These are phyloP conservation scores for Gilbertella persicaria DNA, from an alignment of 371 early-diverging fungal species.

Conservation along the genomic window DNA sequence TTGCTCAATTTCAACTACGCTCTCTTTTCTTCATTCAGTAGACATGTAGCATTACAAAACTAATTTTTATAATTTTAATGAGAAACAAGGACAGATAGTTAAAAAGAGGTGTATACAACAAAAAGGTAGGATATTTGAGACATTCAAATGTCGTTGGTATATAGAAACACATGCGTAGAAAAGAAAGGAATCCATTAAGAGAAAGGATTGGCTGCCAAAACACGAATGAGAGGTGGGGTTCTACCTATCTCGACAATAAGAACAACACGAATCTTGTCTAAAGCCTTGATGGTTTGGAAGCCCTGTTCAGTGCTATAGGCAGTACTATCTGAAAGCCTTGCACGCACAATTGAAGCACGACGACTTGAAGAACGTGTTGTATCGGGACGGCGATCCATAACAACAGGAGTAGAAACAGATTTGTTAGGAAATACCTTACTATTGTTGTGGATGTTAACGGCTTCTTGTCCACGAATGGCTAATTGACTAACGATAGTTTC, in stretches of 20 bases:
- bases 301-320: slow-evolving; percentile 42
- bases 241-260: slow-evolving; percentile 61
- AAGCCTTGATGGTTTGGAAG: slow-evolving; percentile 63
- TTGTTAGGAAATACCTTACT: slow-evolving; percentile 8
- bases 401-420: slow-evolving; percentile 19
- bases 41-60: no score
- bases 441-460: background rate
- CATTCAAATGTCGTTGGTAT: no score
- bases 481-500: slow-evolving; percentile 14
- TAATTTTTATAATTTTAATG: no score
- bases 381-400: slow-evolving; percentile 23
- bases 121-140: no score
- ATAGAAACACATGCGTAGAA: no score
- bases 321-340: slow-evolving; percentile 41
- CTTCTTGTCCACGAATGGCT: background rate
- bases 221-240: slow-evolving; percentile 72
- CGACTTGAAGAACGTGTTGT: slow-evolving; percentile 27
- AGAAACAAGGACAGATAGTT: no score
- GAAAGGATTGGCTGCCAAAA: slow-evolving; percentile 66
- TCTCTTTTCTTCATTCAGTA: no score
- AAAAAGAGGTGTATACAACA: no score
- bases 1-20: no score
- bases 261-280: slow-evolving; percentile 62
- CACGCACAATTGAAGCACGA: slow-evolving; percentile 42
- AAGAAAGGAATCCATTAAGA: slow-evolving; percentile 23